phyloP scores from a whole-genome alignment of 2,329 filamentous ascomycete genomes.

The Ustilaginoidea virens region DNA sequence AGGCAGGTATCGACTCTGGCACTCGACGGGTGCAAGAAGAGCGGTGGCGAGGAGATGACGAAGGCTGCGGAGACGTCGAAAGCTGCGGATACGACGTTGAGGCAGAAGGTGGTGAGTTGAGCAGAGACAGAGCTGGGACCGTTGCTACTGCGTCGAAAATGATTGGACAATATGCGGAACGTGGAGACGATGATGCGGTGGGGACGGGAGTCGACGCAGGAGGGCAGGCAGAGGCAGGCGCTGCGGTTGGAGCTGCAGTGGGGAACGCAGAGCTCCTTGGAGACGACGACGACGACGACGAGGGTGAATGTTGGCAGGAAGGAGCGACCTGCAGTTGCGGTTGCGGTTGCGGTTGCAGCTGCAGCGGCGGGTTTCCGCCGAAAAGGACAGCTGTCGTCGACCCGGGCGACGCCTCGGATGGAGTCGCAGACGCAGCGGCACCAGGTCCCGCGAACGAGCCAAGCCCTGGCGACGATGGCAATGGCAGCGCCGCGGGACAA shows the following conservation, averaged over 20 bases:
- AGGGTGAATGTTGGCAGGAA: too few species aligned
- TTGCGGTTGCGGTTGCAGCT: too few species aligned
- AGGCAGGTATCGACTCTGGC: conserved; percentile 12
- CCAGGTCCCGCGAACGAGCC: too few species aligned
- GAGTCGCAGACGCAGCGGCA: neutral
- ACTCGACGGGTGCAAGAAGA: conserved; percentile 12
- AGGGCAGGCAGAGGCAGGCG: conserved; percentile 2
- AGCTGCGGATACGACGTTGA: conserved; percentile 16
- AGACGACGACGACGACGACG: too few species aligned
- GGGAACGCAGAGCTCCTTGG: neutral
- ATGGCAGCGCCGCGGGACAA: conserved; percentile 1
- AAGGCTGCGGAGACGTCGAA: conserved; percentile 11
- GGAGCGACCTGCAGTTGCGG: neutral
- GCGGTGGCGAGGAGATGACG: conserved; percentile 11
- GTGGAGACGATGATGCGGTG: conserved; percentile 21
- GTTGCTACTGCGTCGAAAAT: conserved; percentile 7
- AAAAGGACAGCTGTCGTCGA: neutral
- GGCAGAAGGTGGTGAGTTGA: conserved; percentile 19
- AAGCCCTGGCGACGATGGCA: conserved; percentile 3
- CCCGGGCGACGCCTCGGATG: neutral
- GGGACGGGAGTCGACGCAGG: conserved; percentile 8
- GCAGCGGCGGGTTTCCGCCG: too few species aligned
- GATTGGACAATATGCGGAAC: conserved; percentile 4
- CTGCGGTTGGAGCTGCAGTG: conserved; percentile 1
- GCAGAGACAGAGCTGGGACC: conserved; percentile 21